phyloP scores from a whole-genome alignment of 2,329 filamentous ascomycete genomes.

The Raffaelea ambrosiae region DNA sequence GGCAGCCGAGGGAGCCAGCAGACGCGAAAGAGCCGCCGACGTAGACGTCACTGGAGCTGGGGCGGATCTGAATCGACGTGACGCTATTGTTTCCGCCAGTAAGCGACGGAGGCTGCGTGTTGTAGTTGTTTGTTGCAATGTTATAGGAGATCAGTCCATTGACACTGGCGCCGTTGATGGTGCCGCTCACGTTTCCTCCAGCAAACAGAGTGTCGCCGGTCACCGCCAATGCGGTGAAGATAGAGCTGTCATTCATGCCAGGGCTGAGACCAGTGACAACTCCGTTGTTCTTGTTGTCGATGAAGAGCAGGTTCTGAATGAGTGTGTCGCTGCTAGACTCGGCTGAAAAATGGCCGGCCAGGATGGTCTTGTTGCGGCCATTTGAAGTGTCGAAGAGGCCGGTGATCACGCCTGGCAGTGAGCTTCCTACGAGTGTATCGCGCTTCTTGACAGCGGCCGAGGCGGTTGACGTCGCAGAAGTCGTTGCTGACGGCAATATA shows the following conservation, averaged over 20 bases:
- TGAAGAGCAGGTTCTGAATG: conserved; percentile 72
- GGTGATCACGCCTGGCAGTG: conserved; percentile 61
- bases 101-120: conserved; percentile 66
- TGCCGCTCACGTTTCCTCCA: conserved; percentile 72
- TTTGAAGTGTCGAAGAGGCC: conserved; percentile 64
- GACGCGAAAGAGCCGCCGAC: conserved; percentile 79
- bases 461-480: conserved; percentile 19
- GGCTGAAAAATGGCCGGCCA: conserved; percentile 80
- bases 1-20: conserved; percentile 76
- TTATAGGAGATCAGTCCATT: conserved; percentile 76
- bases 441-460: conserved; percentile 35
- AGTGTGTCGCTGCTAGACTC: conserved; percentile 58
- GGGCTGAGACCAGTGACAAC: conserved; percentile 60
- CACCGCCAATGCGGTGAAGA: conserved; percentile 63
- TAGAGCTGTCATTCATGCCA: conserved; percentile 62
- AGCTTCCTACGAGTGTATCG: conserved; percentile 26
- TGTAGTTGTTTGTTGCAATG: conserved; percentile 54
- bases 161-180: conserved; percentile 51
- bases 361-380: conserved; percentile 70
- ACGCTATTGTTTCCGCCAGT: conserved; percentile 63
- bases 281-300: conserved; percentile 65
- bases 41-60: conserved; percentile 65
- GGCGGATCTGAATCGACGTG: conserved; percentile 65
- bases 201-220: conserved; percentile 65
- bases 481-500: conserved; percentile 29